Evolutionary conservation across 78 protist species (phyloP), one percentile per base, ranked within the genome.

Genomic region (Dictyostelium purpureum): DNA sequence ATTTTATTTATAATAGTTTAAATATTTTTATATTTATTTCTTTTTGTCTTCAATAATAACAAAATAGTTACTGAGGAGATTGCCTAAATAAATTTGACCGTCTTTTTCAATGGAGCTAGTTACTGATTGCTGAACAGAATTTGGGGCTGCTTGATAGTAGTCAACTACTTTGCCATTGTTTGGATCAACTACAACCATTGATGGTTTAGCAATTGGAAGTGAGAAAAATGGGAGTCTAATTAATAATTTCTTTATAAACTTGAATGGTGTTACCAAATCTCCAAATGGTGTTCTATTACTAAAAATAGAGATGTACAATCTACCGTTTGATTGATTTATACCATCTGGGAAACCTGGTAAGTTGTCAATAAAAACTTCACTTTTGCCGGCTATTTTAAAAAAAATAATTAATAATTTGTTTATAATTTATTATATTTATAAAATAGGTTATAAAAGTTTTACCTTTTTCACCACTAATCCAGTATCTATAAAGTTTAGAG

Each of bases 331-430:
- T 2, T 43, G 11, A 33, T 3, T 6, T 3, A 85, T 43, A 24
- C 92, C 92, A 74, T 85, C 92, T 59, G 92, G 92, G 6, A 31
- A 40, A 6, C 92, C 92, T 18, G 81, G 81, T n/a, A 85, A 43
- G 61, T 61, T 73, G 10, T 57, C 59, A 47, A 85, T 28, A 7
- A 73, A 70, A 2, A 85, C 24, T 21, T 70, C 63, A 9, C 35
- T 19, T 61, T 57, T 85, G 2, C 92, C 92, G 7, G 61, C 79
- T 49, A 26, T 57, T 21, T n/a, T n/a, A n/a, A n/a, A n/a, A n/a
- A n/a, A n/a, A n/a, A n/a, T 47, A 11, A 11, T 11, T 10, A 47
- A 47, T 47, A 11, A 47, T 47, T 47, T 11, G 10, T 47, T 11
- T 47, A 47, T 47, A 47, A 11, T 47, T 47, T 11, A 47, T 11